These are phyloP conservation scores for Mortierella polycephala DNA, from an alignment of 371 early-diverging fungal species.

Conservation along the genomic window DNA sequence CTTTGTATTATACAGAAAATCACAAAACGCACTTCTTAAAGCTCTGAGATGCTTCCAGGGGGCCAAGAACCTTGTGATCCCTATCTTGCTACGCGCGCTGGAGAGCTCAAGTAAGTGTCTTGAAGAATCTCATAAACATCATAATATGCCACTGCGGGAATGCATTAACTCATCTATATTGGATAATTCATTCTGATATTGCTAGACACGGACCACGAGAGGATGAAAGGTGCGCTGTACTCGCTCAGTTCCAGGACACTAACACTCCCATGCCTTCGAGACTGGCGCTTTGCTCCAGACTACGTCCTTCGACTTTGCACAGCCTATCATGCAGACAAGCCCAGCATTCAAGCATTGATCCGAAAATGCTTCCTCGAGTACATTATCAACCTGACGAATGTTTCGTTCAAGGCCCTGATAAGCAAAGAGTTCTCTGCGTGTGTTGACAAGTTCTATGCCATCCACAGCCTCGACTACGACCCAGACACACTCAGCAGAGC, in stretches of 20 bases:
- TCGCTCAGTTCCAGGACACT: constrained; percentile 66
- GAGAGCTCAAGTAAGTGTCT: constrained; percentile 55
- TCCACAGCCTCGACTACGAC: constrained; percentile 21
- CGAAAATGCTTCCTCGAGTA: constrained; percentile 74
- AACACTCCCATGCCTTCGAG: constrained; percentile 66
- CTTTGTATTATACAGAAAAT: constrained; percentile 41
- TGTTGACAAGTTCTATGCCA: constrained; percentile 22
- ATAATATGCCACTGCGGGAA: too few species aligned
- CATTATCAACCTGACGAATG: constrained; percentile 59
- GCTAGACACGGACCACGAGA: constrained; percentile 59
- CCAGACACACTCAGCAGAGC: constrained; percentile 18
- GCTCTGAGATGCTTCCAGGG: constrained; percentile 67
- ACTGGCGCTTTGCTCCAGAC: constrained; percentile 72
- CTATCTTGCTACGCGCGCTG: constrained; percentile 68
- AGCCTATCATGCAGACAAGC: constrained; percentile 85
- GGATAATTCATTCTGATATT: not conserved
- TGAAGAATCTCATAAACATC: not conserved
- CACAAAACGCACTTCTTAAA: constrained; percentile 69
- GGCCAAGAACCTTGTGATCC: constrained; percentile 65
- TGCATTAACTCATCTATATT: not conserved
- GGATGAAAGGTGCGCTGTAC: constrained; percentile 85
- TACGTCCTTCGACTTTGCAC: constrained; percentile 71
- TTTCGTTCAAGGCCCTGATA: constrained; percentile 56
- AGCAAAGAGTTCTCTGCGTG: constrained; percentile 35
- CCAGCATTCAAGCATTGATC: constrained; percentile 77